Conservation (phyloP, 2,329 filamentous ascomycete genomes). For the Pseudogymnoascus sp. region DNA sequence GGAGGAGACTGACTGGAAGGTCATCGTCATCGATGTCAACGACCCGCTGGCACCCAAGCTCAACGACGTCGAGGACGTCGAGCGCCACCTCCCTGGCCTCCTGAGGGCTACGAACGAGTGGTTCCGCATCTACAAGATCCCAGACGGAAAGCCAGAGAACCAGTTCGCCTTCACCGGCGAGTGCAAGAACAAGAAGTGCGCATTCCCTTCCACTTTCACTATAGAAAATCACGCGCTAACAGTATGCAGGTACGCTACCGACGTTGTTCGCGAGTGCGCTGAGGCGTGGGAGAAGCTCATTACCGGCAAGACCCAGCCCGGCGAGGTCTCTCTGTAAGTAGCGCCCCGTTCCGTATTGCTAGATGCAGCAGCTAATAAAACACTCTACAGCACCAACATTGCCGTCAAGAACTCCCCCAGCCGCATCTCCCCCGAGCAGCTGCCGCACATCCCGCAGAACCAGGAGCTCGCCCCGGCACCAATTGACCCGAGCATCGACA, state of each 20-base stretch:
- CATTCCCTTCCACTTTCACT: background rate
- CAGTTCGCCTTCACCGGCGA: constrained; percentile 99
- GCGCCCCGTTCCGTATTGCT: background rate
- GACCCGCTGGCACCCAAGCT: constrained; percentile 94
- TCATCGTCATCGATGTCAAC: constrained; percentile 98
- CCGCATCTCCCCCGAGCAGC: constrained; percentile 59
- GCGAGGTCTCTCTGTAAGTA: constrained; percentile 73
- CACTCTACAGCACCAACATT: constrained; percentile 62
- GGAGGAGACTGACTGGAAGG: constrained; percentile 99
- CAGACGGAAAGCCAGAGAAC: constrained; percentile 99
- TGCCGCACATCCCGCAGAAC: constrained; percentile 67
- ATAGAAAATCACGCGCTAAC: constrained; percentile 14
- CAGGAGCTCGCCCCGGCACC: constrained; percentile 77
- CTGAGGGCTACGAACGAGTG: constrained; percentile 98
- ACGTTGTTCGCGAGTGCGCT: constrained; percentile 89
- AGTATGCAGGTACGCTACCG: constrained; percentile 71
- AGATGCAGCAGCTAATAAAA: constrained; percentile 22
- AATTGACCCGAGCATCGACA: constrained; percentile 95
- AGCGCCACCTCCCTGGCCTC: constrained; percentile 93
- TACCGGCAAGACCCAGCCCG: constrained; percentile 73
- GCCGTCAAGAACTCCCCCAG: constrained; percentile 64
- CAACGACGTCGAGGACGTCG: constrained; percentile 97
- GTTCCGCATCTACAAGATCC: constrained; percentile 99
- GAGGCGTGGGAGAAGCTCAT: constrained; percentile 97
- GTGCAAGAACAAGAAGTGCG: constrained; percentile 98